Evolutionary conservation across 2,329 filamentous ascomycete species (phyloP).

Genomic region (Acrodontium crateriforme): DNA sequence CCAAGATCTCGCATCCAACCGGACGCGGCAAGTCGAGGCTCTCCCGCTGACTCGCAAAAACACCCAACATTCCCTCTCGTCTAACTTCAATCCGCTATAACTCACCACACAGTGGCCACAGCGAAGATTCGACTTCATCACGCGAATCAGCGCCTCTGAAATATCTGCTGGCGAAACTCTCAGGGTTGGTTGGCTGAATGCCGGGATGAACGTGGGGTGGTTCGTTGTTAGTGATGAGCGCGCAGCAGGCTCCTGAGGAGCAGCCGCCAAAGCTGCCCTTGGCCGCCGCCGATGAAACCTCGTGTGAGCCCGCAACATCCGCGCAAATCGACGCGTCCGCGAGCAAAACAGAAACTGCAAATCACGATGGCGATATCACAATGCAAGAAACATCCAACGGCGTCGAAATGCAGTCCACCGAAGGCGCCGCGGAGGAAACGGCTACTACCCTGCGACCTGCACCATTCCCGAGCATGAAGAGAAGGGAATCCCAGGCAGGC

Average conservation of each 20-base stretch:
- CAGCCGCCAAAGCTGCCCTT: too few relatives aligned
- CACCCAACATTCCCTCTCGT: too few relatives aligned
- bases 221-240: constrained; percentile 3
- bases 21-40: too few relatives aligned
- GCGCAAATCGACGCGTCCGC: too few relatives aligned
- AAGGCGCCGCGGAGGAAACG: constrained; percentile 3
- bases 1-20: too few relatives aligned
- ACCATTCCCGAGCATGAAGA: constrained; percentile 16
- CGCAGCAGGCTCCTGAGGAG: not conserved
- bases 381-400: too few relatives aligned
- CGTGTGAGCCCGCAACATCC: too few relatives aligned
- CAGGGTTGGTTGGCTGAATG: constrained; percentile 2
- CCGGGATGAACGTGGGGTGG: constrained; percentile 9
- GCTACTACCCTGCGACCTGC: constrained; percentile 12
- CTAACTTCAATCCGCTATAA: constrained; percentile 15
- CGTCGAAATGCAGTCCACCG: too few relatives aligned
- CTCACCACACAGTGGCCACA: constrained; percentile 16
- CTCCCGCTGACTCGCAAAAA: too few relatives aligned
- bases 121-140: constrained; percentile 20
- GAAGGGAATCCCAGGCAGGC: constrained; percentile 14
- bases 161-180: constrained; percentile 9
- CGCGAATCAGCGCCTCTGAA: constrained; percentile 5
- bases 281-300: too few relatives aligned
- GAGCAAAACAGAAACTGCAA: too few relatives aligned
- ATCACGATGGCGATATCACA: too few relatives aligned